Evolutionary conservation across 768 basidiomycete genomes (phyloP), one percentile per base, ranked within the genome.

Genomic region (Flagelloscypha sp.): DNA sequence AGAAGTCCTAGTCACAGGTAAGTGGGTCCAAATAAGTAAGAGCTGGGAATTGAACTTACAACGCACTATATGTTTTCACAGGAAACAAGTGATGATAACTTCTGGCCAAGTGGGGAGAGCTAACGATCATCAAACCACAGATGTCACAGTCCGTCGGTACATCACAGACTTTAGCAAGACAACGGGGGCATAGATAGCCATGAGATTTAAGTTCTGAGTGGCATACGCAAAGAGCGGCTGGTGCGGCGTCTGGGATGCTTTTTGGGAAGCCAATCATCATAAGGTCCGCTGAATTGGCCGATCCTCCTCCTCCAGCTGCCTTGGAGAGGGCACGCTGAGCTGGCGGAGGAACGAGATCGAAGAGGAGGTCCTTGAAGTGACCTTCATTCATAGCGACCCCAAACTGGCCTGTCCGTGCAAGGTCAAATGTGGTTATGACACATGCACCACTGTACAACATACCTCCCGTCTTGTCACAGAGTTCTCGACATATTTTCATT

Each of bases 181-280:
- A 99, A 23, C 95, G 72, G 3, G 95, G 95, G 56, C 95, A 99
- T 12, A 94, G 68, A 59, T 93, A 99, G 3, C 94, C 95, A 42
- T 87, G 84, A 55, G 80, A 82, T 58, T 86, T 89, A 58, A 99
- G 66, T 46, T 88, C 77, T 10, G 86, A 86, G 56, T 99, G 95
- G 52, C 95, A 99, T 6, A 79, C 87, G 50, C 95, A 99, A 13
- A 98, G 66, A 36, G 83, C 82, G 6, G 81, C 80, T 22, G 80
- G 79, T 3, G 82, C 84, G 7, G 77, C 76, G 46, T 86, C 83
- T 0, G 93, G 87, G 5, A 95, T 67, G 12, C 92, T 79, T 11
- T 85, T 89, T 2, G 95, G 95, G 59, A 99, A 99, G 7, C 95
- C 95, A 89, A 99, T 98, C 74, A 95, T 85, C 85, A 99, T 95